phyloP scores from a whole-genome alignment of 768 basidiomycete species.

The Coprinellus aureogranulatus region DNA sequence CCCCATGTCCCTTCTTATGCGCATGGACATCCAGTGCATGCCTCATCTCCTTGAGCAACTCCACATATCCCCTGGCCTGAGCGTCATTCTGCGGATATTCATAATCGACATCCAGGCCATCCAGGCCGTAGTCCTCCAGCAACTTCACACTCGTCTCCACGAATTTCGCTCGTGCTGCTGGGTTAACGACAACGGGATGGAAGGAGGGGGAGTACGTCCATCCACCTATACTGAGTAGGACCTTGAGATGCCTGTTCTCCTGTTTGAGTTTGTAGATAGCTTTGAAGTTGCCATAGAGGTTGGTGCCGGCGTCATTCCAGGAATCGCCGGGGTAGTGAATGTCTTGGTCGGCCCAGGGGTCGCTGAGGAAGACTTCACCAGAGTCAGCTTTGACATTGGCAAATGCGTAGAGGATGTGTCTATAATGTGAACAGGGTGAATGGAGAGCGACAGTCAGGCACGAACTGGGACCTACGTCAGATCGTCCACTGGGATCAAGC shows the following conservation, averaged over 20 bases:
- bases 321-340: constrained; percentile 95
- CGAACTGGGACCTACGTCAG: constrained; percentile 66
- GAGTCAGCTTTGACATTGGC: constrained; percentile 81
- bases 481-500: constrained; percentile 75
- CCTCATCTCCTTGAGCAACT: constrained; percentile 76
- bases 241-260: constrained; percentile 72
- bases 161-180: constrained; percentile 65
- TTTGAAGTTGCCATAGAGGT: constrained; percentile 95
- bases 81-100: constrained; percentile 82
- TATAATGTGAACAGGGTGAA: constrained; percentile 21
- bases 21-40: constrained; percentile 75
- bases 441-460: not conserved
- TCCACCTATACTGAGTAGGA: constrained; percentile 88
- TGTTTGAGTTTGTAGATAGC: constrained; percentile 91
- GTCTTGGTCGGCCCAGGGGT: constrained; percentile 93
- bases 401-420: constrained; percentile 91
- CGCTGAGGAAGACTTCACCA: constrained; percentile 86
- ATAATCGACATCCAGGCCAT: constrained; percentile 90
- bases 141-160: constrained; percentile 77
- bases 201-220: constrained; percentile 92
- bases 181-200: constrained; percentile 73
- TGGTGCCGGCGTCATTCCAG: constrained; percentile 88
- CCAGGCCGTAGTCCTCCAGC: constrained; percentile 88
- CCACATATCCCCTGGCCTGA: constrained; percentile 82
- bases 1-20: constrained; percentile 48